These are phyloP conservation scores for Bryopsis sp. DNA, from an alignment of 139 green algal species.

Conservation along the genomic window DNA sequence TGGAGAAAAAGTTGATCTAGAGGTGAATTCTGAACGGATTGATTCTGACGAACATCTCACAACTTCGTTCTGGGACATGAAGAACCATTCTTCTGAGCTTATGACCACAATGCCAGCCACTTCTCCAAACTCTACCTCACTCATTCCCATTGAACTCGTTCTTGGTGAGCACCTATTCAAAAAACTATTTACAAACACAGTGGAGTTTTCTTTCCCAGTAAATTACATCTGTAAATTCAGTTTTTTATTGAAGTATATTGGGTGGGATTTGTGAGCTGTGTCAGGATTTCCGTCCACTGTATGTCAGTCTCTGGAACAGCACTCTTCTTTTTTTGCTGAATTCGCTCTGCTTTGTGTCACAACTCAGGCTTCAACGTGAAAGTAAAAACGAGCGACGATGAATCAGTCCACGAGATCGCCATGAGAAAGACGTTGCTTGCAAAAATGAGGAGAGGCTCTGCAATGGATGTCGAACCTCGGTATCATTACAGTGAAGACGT, in stretches of 20 bases:
- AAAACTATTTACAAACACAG: too few relatives aligned
- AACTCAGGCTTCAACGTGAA: conserved; percentile 7
- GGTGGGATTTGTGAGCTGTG: too few relatives aligned
- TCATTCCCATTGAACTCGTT: conserved; percentile 13
- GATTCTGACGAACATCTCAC: conserved; percentile 3
- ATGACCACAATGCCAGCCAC: not conserved
- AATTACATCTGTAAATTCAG: too few relatives aligned
- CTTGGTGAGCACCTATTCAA: not conserved
- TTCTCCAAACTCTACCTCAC: not conserved
- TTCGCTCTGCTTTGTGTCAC: not conserved
- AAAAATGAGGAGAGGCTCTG: not conserved
- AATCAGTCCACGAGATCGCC: conserved; percentile 1
- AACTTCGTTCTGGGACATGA: conserved; percentile 13
- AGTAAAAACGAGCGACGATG: not conserved
- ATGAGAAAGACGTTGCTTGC: conserved; percentile 17
- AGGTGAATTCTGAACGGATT: conserved; percentile 8
- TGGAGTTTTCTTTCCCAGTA: too few relatives aligned
- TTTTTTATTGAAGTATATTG: too few relatives aligned
- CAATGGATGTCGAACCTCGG: conserved; percentile 4
- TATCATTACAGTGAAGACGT: conserved; percentile 1
- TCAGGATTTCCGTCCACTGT: too few relatives aligned
- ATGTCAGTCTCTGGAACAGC: too few relatives aligned
- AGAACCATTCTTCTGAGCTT: not conserved
- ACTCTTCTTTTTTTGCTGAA: not conserved
- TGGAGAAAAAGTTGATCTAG: conserved; percentile 6